These are phyloP conservation scores for Suillus spraguei DNA, from an alignment of 768 basidiomycete genomes.

Conservation along the genomic window DNA sequence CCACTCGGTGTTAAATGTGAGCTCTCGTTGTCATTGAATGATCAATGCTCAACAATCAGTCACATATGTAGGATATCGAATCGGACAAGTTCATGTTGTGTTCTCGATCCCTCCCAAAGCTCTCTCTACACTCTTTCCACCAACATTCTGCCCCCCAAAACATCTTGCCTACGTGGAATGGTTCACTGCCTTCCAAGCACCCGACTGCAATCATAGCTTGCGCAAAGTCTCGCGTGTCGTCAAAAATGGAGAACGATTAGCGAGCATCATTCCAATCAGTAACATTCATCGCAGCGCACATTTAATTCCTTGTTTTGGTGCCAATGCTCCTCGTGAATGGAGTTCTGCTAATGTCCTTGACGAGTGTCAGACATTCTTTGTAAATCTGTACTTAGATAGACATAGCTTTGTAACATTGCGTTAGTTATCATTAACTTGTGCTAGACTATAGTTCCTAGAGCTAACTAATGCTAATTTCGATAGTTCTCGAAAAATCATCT, in stretches of 20 bases:
- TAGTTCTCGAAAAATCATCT: not conserved
- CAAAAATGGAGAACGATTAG: no score
- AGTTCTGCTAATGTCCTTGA: constrained; percentile 32
- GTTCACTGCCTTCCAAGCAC: constrained; percentile 27
- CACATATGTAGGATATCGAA: constrained; percentile 2
- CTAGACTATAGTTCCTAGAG: not conserved
- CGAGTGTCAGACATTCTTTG: no score
- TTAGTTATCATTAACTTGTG: not conserved
- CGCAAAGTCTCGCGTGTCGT: constrained; percentile 28
- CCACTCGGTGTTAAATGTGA: no score
- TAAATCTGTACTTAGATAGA: constrained; percentile 3
- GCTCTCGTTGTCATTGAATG: no score
- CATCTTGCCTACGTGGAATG: constrained; percentile 16
- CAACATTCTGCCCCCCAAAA: constrained; percentile 20
- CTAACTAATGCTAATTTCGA: not conserved
- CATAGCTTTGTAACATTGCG: no score
- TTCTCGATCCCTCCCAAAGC: constrained; percentile 12
- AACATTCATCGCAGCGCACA: constrained; percentile 31
- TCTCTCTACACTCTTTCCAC: constrained; percentile 18
- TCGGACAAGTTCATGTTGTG: constrained; percentile 14
- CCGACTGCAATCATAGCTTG: constrained; percentile 24
- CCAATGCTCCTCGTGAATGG: constrained; percentile 33
- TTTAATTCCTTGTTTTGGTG: constrained; percentile 35
- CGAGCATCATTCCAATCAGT: constrained; percentile 6
- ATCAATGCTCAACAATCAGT: no score